phyloP scores from a whole-genome alignment of 345 rosid genomes.

The Eucalyptus lansdowneana region DNA sequence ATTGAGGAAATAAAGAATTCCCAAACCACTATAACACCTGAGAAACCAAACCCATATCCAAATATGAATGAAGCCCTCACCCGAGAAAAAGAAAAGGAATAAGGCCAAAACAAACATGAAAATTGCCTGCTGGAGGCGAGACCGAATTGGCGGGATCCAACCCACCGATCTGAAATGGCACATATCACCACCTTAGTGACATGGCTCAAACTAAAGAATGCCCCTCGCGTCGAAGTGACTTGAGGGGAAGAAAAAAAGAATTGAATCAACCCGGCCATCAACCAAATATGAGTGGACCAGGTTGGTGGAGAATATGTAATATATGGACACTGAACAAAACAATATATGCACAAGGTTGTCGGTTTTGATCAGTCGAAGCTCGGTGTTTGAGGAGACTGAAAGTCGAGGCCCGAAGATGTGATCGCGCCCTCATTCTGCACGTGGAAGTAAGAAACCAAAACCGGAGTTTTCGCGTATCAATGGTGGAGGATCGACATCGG shows the following conservation, averaged over 20 bases:
- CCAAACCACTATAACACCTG: background rate
- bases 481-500: constrained; percentile 81
- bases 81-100: background rate
- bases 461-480: constrained; percentile 86
- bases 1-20: background rate
- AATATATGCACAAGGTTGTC: constrained; percentile 22
- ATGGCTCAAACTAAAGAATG: constrained; percentile 17
- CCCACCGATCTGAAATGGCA: background rate
- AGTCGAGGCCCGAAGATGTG: background rate
- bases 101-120: background rate
- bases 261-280: background rate
- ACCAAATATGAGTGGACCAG: constrained; percentile 8
- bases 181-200: constrained; percentile 19
- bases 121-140: constrained; percentile 4
- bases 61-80: background rate
- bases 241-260: constrained; percentile 17
- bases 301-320: background rate
- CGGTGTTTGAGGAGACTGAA: background rate
- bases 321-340: background rate
- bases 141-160: constrained; percentile 1
- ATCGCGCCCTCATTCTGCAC: constrained; percentile 31
- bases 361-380: background rate
- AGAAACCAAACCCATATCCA: background rate
- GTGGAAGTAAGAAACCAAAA: constrained; percentile 82
- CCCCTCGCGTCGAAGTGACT: constrained; percentile 30